These are phyloP conservation scores for Boletus fagicola DNA, from an alignment of 768 basidiomycete species.

Conservation along the genomic window DNA sequence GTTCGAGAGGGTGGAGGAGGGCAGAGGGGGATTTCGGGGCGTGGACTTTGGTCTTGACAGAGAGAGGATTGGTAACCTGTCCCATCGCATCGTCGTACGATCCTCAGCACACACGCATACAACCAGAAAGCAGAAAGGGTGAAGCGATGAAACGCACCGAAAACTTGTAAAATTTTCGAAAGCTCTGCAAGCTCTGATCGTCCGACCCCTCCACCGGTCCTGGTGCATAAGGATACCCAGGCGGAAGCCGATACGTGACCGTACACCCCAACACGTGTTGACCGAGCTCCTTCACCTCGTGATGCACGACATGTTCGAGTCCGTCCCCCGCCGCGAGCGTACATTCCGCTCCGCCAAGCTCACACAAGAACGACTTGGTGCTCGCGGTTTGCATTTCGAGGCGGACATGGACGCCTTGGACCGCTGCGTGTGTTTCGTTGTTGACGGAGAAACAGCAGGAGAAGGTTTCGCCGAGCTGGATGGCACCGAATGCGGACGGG, in stretches of 20 bases:
- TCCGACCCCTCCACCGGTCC: constrained; percentile 48
- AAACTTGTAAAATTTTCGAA: constrained; percentile 92
- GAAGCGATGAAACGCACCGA: constrained; percentile 49
- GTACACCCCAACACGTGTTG: constrained; percentile 87
- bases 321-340: constrained; percentile 55
- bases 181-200: constrained; percentile 62
- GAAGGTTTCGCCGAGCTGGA: constrained; percentile 89
- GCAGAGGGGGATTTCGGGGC: constrained; percentile 71
- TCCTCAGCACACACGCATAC: not conserved
- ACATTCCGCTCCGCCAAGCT: constrained; percentile 55
- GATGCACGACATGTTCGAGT: constrained; percentile 66
- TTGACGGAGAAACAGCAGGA: constrained; percentile 79
- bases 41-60: constrained; percentile 94
- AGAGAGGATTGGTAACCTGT: constrained; percentile 90
- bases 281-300: constrained; percentile 93
- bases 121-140: not conserved
- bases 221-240: constrained; percentile 49
- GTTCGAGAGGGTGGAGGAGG: constrained; percentile 56
- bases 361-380: constrained; percentile 59
- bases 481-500: constrained; percentile 79
- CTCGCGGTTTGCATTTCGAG: constrained; percentile 86
- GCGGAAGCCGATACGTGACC: constrained; percentile 76
- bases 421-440: constrained; percentile 64
- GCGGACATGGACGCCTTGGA: constrained; percentile 63
- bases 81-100: not conserved